These are phyloP conservation scores for Penicillium simplicissimum DNA, from an alignment of 495 filamentous ascomycete species.

Conservation along the genomic window DNA sequence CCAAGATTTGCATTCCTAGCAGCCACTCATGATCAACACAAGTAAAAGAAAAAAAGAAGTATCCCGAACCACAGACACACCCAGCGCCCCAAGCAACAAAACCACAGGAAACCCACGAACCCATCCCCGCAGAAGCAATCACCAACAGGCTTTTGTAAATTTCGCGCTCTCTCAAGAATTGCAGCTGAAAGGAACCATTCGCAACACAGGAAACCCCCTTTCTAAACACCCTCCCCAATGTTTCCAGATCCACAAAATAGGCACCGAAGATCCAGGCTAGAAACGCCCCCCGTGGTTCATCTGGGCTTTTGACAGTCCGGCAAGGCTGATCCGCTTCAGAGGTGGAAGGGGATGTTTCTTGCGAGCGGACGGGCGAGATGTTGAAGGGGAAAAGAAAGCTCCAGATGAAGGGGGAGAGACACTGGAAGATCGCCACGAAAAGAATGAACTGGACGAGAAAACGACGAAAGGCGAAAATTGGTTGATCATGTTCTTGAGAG, in stretches of 20 bases:
- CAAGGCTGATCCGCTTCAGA: background rate
- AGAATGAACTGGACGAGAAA: constrained; percentile 22
- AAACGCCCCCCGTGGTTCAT: no score
- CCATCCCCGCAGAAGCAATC: constrained; percentile 1
- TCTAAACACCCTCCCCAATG: constrained; percentile 6
- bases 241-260: constrained; percentile 18
- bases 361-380: background rate
- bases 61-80: constrained; percentile 8
- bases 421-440: constrained; percentile 1
- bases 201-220: constrained; percentile 6
- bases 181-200: constrained; percentile 19
- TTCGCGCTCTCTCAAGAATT: background rate
- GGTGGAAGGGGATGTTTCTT: background rate
- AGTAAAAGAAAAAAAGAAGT: constrained; percentile 7
- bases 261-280: background rate
- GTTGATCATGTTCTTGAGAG: constrained; percentile 16
- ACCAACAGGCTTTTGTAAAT: constrained; percentile 17
- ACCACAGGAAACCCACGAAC: constrained; percentile 4
- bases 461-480: constrained; percentile 11
- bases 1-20: constrained; percentile 6
- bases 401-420: no score
- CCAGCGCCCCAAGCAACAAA: constrained; percentile 14
- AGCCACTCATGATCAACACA: constrained; percentile 17
- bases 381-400: background rate
- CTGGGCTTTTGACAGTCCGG: background rate